phyloP scores from a whole-genome alignment of 1,284 basidiomycete species.

The Rhodotorula sp. region DNA sequence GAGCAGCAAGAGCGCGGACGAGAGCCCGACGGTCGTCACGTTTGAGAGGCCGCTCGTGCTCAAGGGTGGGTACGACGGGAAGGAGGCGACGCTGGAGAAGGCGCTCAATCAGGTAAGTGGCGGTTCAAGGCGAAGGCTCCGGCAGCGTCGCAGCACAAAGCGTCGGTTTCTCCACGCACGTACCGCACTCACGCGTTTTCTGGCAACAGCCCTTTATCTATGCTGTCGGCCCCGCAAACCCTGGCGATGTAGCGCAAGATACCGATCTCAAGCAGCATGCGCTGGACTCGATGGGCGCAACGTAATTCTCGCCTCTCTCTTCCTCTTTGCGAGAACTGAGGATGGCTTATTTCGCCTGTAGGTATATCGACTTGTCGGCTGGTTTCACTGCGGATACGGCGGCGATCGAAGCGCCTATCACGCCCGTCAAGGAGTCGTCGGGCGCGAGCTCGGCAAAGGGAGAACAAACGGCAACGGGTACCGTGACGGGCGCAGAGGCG shows the following conservation, averaged over 20 bases:
- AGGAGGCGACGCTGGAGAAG: conserved; percentile 5
- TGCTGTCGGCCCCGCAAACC: conserved; percentile 19
- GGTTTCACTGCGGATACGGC: conserved; percentile 4
- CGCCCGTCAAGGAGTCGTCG: not conserved
- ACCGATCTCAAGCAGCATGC: conserved; percentile 18
- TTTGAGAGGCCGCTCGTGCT: conserved; percentile 12
- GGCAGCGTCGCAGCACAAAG: too few relatives aligned
- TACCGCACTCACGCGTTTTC: not conserved
- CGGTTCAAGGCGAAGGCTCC: not conserved
- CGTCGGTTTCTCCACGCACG: too few relatives aligned
- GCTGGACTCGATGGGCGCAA: conserved; percentile 19
- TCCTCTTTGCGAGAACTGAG: not conserved
- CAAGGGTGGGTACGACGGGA: conserved; percentile 3
- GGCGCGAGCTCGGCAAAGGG: not conserved
- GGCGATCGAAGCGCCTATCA: conserved; percentile 16
- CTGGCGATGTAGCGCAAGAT: conserved; percentile 15
- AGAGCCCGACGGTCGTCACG: conserved; percentile 20
- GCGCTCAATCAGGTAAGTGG: conserved; percentile 20
- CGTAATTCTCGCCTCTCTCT: not conserved
- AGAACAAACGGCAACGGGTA: too few relatives aligned
- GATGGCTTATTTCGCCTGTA: not conserved
- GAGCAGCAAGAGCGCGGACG: not conserved
- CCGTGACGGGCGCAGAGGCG: too few relatives aligned
- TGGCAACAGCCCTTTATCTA: conserved; percentile 18
- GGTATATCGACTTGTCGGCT: conserved; percentile 26